Evolutionary conservation across 1,139 yeast genomes (phyloP).

Genomic region (Yamadazyma oceani): DNA sequence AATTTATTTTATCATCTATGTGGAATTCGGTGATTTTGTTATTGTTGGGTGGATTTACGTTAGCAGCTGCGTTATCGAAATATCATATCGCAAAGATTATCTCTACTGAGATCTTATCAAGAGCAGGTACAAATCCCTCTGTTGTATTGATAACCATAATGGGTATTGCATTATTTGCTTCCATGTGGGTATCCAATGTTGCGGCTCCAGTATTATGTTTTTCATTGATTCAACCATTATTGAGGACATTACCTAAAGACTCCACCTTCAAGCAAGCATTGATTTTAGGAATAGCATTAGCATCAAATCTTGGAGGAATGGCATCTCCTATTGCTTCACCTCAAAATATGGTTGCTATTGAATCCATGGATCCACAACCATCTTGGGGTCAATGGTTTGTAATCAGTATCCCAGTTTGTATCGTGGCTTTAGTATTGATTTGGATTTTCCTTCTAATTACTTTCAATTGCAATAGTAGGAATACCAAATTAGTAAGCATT

Average conservation of each 20-base stretch:
- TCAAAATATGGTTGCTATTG: slow-evolving; percentile 73
- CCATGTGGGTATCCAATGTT: slow-evolving; percentile 96
- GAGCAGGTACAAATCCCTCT: slow-evolving; percentile 85
- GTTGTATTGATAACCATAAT: slow-evolving; percentile 74
- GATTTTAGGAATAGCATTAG: slow-evolving; percentile 69
- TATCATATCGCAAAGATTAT: slow-evolving; percentile 79
- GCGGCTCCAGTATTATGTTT: slow-evolving; percentile 94
- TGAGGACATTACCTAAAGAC: slow-evolving; percentile 61
- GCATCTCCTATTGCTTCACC: slow-evolving; percentile 82
- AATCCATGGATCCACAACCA: slow-evolving; percentile 63
- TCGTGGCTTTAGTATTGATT: slow-evolving; percentile 50
- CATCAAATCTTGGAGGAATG: slow-evolving; percentile 77
- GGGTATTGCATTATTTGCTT: slow-evolving; percentile 79
- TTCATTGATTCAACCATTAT: slow-evolving; percentile 79
- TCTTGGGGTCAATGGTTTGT: slow-evolving; percentile 82
- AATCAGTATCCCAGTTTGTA: slow-evolving; percentile 64
- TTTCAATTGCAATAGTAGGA: slow-evolving; percentile 47
- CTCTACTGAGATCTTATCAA: slow-evolving; percentile 75
- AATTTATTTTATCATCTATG: slow-evolving; percentile 58
- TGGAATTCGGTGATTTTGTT: slow-evolving; percentile 76
- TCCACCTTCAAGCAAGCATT: slow-evolving; percentile 63
- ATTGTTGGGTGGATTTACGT: slow-evolving; percentile 68
- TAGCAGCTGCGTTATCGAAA: slow-evolving; percentile 72
- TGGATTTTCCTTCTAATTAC: slow-evolving; percentile 61
- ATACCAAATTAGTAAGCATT: slow-evolving; percentile 47